Evolutionary conservation across 116 monocot genomes (phyloP).

Genomic region (Posidonia oceanica): DNA sequence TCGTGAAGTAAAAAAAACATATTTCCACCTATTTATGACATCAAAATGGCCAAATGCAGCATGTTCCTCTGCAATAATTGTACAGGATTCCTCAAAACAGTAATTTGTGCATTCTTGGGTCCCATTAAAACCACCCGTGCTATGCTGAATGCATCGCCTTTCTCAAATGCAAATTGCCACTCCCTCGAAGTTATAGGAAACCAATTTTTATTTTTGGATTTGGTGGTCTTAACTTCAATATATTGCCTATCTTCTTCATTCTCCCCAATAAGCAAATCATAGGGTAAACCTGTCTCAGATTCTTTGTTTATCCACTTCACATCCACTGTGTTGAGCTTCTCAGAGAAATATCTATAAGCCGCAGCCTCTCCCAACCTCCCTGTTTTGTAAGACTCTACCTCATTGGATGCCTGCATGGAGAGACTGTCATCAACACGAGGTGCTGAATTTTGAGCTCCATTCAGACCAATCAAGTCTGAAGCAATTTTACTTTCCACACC

Average conservation of each 20-base stretch:
- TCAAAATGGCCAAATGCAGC: slow-evolving; percentile 58
- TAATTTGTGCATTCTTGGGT: slow-evolving; percentile 37
- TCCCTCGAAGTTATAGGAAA: slow-evolving; percentile 64
- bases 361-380: slow-evolving; percentile 67
- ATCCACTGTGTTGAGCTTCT: slow-evolving; percentile 29
- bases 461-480: neutral
- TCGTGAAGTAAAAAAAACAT: too few relatives aligned
- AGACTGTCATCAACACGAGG: neutral
- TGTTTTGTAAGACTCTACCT: slow-evolving; percentile 24
- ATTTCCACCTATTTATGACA: slow-evolving; percentile 19
- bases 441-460: neutral
- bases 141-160: slow-evolving; percentile 58
- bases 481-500: neutral
- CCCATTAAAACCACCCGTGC: slow-evolving; percentile 50
- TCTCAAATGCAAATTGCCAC: slow-evolving; percentile 78
- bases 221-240: slow-evolving; percentile 85
- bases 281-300: slow-evolving; percentile 74
- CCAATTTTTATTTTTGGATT: slow-evolving; percentile 62
- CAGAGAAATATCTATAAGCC: slow-evolving; percentile 53
- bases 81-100: slow-evolving; percentile 64
- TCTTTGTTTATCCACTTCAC: slow-evolving; percentile 85
- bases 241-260: slow-evolving; percentile 34
- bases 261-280: slow-evolving; percentile 54
- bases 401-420: slow-evolving; percentile 12
- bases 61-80: slow-evolving; percentile 47